Conservation (phyloP, 805 yeast species). For the Candida khao-thaluensis region DNA sequence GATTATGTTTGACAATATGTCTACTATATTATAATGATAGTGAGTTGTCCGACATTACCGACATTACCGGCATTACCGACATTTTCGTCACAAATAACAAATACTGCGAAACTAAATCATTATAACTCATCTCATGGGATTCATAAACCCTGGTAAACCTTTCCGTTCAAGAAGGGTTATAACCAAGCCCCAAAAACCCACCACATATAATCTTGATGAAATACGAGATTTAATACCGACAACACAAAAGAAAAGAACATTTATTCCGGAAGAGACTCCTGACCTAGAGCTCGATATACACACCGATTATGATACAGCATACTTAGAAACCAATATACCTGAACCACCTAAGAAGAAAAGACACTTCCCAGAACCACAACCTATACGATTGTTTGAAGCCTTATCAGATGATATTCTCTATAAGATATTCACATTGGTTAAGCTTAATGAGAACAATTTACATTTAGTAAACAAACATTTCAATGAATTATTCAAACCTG, state of each 20-base stretch:
- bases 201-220: not conserved
- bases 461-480: constrained; percentile 12
- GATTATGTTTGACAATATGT: no score
- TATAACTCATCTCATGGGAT: constrained; percentile 14
- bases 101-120: constrained; percentile 1
- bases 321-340: no score
- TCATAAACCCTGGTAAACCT: constrained; percentile 13
- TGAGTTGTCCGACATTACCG: no score
- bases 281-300: no score
- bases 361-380: no score
- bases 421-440: constrained; percentile 9
- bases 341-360: constrained; percentile 1
- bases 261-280: no score
- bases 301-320: not conserved
- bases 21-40: no score
- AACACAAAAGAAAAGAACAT: no score
- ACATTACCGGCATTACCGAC: no score
- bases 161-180: not conserved
- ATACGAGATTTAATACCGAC: constrained; percentile 2
- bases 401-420: constrained; percentile 14
- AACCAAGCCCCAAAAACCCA: no score
- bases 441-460: constrained; percentile 11
- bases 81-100: no score
- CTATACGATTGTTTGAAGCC: not conserved
- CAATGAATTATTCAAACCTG: constrained; percentile 6